These are phyloP conservation scores for Diplodia corticola DNA, from an alignment of 2,329 filamentous ascomycete genomes.

Conservation along the genomic window DNA sequence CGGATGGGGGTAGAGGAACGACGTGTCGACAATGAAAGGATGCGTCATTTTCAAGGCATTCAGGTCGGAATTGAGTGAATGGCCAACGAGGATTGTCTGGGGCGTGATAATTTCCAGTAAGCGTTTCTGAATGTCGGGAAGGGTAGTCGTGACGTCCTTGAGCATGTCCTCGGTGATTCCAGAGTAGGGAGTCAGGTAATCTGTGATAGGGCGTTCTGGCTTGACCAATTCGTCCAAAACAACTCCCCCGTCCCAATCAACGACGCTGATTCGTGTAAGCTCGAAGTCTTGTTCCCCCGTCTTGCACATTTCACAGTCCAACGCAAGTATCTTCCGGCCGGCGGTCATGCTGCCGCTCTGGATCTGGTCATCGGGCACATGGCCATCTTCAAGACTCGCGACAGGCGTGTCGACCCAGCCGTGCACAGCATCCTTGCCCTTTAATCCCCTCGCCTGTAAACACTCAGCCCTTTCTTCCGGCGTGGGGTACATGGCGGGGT, in stretches of 20 bases:
- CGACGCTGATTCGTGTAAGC: constrained; percentile 82
- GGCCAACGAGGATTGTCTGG: constrained; percentile 72
- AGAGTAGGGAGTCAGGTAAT: constrained; percentile 87
- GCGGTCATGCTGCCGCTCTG: constrained; percentile 80
- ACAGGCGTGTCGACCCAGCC: constrained; percentile 86
- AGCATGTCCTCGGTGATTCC: constrained; percentile 90
- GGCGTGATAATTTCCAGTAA: constrained; percentile 72
- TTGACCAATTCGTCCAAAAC: constrained; percentile 91
- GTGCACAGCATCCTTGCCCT: constrained; percentile 51
- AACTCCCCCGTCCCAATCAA: constrained; percentile 80
- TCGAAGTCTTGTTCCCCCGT: constrained; percentile 78
- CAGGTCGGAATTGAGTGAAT: constrained; percentile 81
- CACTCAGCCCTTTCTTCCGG: constrained; percentile 57
- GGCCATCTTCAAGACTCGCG: constrained; percentile 63
- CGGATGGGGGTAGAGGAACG: constrained; percentile 85
- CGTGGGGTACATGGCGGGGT: constrained; percentile 70
- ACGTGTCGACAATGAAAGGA: constrained; percentile 91
- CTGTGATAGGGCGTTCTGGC: constrained; percentile 79
- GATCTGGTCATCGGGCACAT: constrained; percentile 68
- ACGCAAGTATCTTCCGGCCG: constrained; percentile 73
- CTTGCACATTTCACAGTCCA: constrained; percentile 98
- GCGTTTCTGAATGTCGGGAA: constrained; percentile 77
- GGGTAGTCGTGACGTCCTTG: constrained; percentile 76
- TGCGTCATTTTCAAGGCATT: constrained; percentile 83
- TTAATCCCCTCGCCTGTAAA: constrained; percentile 53